phyloP scores from a whole-genome alignment of 805 yeast genomes.

The Yueomyces sinensis region DNA sequence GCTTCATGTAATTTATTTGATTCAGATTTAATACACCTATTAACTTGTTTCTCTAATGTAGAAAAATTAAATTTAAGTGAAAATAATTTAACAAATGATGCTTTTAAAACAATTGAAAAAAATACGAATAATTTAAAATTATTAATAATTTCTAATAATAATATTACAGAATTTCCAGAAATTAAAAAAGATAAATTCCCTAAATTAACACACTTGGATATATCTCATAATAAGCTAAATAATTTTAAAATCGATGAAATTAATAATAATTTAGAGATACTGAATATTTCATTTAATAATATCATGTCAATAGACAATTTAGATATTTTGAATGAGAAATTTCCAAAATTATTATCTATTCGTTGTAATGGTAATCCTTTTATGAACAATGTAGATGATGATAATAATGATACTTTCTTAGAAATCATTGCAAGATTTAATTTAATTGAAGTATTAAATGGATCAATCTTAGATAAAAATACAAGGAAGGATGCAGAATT shows the following conservation, averaged over 20 bases:
- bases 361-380: constrained; percentile 44
- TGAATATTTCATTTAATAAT: constrained; percentile 42
- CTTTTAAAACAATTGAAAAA: not conserved
- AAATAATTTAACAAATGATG: constrained; percentile 9
- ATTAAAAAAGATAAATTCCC: not conserved
- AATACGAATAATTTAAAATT: too few relatives aligned
- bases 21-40: constrained; percentile 3
- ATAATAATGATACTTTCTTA: constrained; percentile 15
- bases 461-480: constrained; percentile 32
- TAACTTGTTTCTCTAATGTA: constrained; percentile 27
- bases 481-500: constrained; percentile 57
- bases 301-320: constrained; percentile 35
- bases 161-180: constrained; percentile 6
- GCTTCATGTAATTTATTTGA: constrained; percentile 10
- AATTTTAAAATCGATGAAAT: too few relatives aligned
- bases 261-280: constrained; percentile 7
- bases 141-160: constrained; percentile 9
- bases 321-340: constrained; percentile 27
- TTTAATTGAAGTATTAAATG: constrained; percentile 37
- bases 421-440: constrained; percentile 36
- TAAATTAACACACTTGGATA: not conserved
- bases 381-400: constrained; percentile 1
- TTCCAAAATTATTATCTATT: constrained; percentile 34
- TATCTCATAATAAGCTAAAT: not conserved
- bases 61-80: constrained; percentile 3